These are phyloP conservation scores for Wickerhamiella sergipiensis DNA, from an alignment of 805 yeast species.

Conservation along the genomic window DNA sequence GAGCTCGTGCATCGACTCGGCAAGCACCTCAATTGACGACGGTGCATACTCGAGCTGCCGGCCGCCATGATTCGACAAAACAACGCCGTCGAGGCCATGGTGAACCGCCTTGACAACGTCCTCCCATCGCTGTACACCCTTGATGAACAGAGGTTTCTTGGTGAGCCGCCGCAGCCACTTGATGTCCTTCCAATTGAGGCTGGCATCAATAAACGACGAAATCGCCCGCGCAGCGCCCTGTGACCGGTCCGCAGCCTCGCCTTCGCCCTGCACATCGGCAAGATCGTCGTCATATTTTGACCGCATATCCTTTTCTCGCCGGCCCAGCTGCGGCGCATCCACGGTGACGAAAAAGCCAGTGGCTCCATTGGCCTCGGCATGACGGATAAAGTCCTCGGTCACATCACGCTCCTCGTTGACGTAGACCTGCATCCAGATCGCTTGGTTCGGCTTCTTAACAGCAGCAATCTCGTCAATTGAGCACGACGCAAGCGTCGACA, in stretches of 20 bases:
- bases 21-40: constrained; percentile 58
- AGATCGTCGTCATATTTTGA: constrained; percentile 43
- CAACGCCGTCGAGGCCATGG: constrained; percentile 63
- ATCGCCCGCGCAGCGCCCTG: constrained; percentile 83
- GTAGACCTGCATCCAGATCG: constrained; percentile 82
- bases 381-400: constrained; percentile 45
- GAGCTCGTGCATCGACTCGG: constrained; percentile 47
- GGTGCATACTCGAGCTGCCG: constrained; percentile 73
- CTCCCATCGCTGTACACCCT: constrained; percentile 76
- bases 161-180: constrained; percentile 12
- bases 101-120: constrained; percentile 66
- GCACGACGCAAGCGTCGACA: constrained; percentile 82
- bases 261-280: constrained; percentile 30
- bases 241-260: constrained; percentile 37
- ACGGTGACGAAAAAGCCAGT: constrained; percentile 69
- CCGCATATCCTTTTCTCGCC: constrained; percentile 80
- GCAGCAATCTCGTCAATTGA: constrained; percentile 75
- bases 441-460: constrained; percentile 50
- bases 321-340: constrained; percentile 85
- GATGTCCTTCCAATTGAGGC: constrained; percentile 16
- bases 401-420: constrained; percentile 65
- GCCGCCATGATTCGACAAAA: constrained; percentile 81
- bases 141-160: constrained; percentile 36
- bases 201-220: constrained; percentile 73
- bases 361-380: constrained; percentile 61